phyloP scores from a whole-genome alignment of 495 filamentous ascomycete species.

The Copromyces sp. region DNA sequence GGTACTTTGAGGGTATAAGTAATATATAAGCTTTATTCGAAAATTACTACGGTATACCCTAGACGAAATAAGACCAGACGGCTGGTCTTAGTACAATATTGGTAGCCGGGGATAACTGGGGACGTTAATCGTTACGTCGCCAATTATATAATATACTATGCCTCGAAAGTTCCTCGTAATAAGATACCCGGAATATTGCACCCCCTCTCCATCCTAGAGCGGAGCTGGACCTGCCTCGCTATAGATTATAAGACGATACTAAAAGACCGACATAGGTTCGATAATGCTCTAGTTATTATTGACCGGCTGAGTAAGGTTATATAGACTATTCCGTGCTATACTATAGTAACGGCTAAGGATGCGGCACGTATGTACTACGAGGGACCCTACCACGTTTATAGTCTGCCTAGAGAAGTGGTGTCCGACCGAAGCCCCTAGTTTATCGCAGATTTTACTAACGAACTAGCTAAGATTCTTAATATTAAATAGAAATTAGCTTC shows the following conservation, averaged over 20 bases:
- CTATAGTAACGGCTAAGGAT: too few relatives aligned
- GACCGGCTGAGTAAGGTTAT: too few relatives aligned
- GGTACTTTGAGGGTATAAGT: background rate
- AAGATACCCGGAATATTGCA: background rate
- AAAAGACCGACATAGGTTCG: background rate
- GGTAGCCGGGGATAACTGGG: background rate
- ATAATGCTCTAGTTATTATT: background rate
- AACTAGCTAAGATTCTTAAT: background rate
- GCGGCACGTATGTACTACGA: background rate
- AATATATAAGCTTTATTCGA: background rate
- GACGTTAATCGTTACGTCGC: background rate
- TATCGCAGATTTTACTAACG: background rate
- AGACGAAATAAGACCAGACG: background rate
- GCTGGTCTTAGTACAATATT: background rate
- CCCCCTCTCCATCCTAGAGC: too few relatives aligned
- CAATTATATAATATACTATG: background rate
- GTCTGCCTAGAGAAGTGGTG: background rate
- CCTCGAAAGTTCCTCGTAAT: background rate
- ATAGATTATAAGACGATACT: slow-evolving; percentile 4
- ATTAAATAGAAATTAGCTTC: background rate
- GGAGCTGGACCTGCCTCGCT: too few relatives aligned
- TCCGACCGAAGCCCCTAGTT: background rate
- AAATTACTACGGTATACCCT: background rate
- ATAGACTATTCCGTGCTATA: too few relatives aligned
- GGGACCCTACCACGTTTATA: background rate